These are phyloP conservation scores for Hericium coralloides DNA, from an alignment of 768 basidiomycete genomes.

Conservation along the genomic window DNA sequence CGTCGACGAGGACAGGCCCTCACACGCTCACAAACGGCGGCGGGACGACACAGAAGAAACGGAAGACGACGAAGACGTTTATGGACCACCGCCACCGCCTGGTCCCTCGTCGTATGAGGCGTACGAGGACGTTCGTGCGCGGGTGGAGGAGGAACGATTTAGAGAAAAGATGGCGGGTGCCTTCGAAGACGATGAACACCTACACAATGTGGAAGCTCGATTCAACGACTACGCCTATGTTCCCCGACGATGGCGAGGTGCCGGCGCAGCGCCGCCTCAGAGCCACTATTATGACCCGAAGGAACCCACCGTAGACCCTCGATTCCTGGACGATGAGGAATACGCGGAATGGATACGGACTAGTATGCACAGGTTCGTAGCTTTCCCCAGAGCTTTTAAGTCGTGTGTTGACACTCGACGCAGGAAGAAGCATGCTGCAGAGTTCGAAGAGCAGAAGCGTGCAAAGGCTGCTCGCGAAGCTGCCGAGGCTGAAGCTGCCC, in stretches of 20 bases:
- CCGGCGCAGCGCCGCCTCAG: constrained; percentile 32
- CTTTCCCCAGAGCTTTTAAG: neutral
- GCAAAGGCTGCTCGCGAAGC: constrained; percentile 45
- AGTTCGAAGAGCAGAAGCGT: constrained; percentile 53
- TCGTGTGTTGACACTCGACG: neutral
- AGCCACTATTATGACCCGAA: constrained; percentile 27
- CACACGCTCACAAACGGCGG: constrained; percentile 11
- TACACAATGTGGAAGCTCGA: constrained; percentile 52
- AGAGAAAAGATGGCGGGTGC: constrained; percentile 67
- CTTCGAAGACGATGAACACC: constrained; percentile 61
- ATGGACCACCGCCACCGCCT: constrained; percentile 21
- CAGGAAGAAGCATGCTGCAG: constrained; percentile 61
- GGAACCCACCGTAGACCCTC: constrained; percentile 26
- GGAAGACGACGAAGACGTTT: constrained; percentile 15
- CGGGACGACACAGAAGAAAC: constrained; percentile 10
- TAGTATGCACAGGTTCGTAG: constrained; percentile 76
- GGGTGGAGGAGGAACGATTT: constrained; percentile 55
- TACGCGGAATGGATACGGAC: constrained; percentile 81
- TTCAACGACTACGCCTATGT: constrained; percentile 66
- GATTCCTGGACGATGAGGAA: constrained; percentile 72
- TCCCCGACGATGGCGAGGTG: constrained; percentile 56
- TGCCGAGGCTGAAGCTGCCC: constrained; percentile 44
- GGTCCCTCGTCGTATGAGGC: constrained; percentile 11
- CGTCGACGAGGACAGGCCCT: neutral
- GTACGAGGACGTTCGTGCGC: constrained; percentile 7